Conservation (phyloP, 345 rosid species). For the Microcos paniculata region DNA sequence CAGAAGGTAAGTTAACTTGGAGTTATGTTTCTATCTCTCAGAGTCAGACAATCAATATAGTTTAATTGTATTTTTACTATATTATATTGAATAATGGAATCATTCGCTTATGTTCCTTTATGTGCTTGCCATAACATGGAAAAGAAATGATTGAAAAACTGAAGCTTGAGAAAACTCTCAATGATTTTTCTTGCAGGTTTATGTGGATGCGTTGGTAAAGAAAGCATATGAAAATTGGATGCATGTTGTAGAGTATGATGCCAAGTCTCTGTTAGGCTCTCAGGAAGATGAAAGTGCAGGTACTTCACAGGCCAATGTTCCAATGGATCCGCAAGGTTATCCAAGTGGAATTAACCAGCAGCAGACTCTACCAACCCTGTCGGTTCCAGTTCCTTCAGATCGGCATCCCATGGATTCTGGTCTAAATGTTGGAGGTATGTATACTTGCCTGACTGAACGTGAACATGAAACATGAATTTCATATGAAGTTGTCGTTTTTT, state of each 20-base stretch:
- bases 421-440: slow-evolving; percentile 56
- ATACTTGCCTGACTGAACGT: neutral
- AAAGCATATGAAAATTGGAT: slow-evolving; percentile 99
- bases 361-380: slow-evolving; percentile 32
- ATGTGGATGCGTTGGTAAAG: slow-evolving; percentile 82
- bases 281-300: slow-evolving; percentile 43
- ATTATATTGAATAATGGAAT: too few relatives aligned
- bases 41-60: too few relatives aligned
- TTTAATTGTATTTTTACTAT: too few relatives aligned
- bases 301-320: slow-evolving; percentile 33
- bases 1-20: slow-evolving; percentile 63
- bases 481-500: neutral
- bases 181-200: slow-evolving; percentile 43
- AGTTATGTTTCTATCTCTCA: slow-evolving; percentile 7
- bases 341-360: slow-evolving; percentile 41
- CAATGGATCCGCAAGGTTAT: slow-evolving; percentile 36
- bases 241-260: slow-evolving; percentile 85
- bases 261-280: slow-evolving; percentile 61
- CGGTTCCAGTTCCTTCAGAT: slow-evolving; percentile 51
- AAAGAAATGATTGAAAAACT: neutral
- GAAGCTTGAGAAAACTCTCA: neutral
- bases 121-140: neutral
- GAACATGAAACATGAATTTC: neutral
- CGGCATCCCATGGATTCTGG: slow-evolving; percentile 54
- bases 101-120: neutral